Evolutionary conservation across 345 rosid genomes (phyloP), one percentile per base, ranked within the genome.

Genomic region (Punica granatum): DNA sequence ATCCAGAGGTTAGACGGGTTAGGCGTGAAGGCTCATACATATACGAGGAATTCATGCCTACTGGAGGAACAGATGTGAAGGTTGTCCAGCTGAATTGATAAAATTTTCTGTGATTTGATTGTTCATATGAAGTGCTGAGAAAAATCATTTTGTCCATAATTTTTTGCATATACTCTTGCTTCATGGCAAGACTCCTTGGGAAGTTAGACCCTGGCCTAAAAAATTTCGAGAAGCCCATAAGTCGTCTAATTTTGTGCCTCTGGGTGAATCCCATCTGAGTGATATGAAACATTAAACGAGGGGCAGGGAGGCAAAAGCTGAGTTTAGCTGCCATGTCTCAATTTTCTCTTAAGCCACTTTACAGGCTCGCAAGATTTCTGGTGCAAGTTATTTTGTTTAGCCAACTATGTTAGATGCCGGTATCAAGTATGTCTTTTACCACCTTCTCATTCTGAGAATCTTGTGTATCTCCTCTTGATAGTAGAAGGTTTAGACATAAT

Each of bases 31-130:
- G 97, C 67, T 90, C 99, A 68, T 95, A 90, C 76, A 92, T 95
- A 79, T 95, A 92, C 33, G 99, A 95, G 84, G 99, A 92, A 83
- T 92, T 95, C 80, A 80, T 95, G 99, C 99, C 99, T 66, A 95
- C 98, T 8, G 99, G 98, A 67, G 98, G 99, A 80, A 95, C 99
- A 49, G 99, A 95, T 86, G 99, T 95, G 74, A 95, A 95, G 97
- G 99, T 94, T 75, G 44, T 51, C 44, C 43, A 44, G 33, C 69
- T 34, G 13, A 56, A 41, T 25, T 28, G 6, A 26, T 32, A 41
- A 46, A 25, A 37, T 56, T 7, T n/a, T 64, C 36, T 21, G 33
- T 64, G 4, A 25, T 54, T 53, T 41, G 26, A 25, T 13, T 49
- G 25, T 42, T 49, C 5, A 37, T 37, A 37, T 37, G 41, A 37